Base-by-base conservation (phyloP, 1,284 basidiomycete species). In the Sporisorium scitamineum region DNA sequence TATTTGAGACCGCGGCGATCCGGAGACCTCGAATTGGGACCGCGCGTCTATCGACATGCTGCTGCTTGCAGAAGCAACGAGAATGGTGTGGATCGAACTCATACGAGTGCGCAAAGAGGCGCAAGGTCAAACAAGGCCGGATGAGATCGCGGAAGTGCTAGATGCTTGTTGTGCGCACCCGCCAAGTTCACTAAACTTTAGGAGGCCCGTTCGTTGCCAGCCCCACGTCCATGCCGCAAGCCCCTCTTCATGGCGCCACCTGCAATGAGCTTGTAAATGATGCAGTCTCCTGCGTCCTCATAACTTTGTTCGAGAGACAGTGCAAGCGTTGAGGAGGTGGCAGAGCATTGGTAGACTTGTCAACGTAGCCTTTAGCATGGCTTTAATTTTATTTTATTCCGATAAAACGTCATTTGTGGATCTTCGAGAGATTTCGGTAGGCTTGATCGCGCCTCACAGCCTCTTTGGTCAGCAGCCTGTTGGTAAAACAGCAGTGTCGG, bases 1-100 rank as follows among this genome's bases (percentile, higher is more conserved):
- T 5, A 20, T 2, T 24, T 14, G 2, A 18, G 22, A 39, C 52
- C 52, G 34, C 52, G 52, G 52, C 52, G 52, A 34, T 53, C 52
- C 52, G 52, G 16, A 39, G 52, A 53, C 52, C 32, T 52, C 20
- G 22, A 34, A 52, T 24, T n/a, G 32, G 24, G 27, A 47, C 22
- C 41, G 10, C 22, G n/a, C n/a, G 41, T 42, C 41, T 42, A 34
- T 27, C 44, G 44, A 26, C 44, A 47, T 14, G 22, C 44, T 47
- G 24, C 3, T 27, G 11, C 3, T 47, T 11, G 6, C n/a, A n/a
- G n/a, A n/a, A n/a, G n/a, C 24, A 27, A 34, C 11, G 8, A 34
- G 34, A 34, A 34, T 3, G 34, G 3, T 6, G 24, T 26, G n/a
- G n/a, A n/a, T 27, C 44, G 27, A 27, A 9, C 24, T 47, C 27